Evolutionary conservation across 495 filamentous ascomycete genomes (phyloP).

Genomic region (Chaetomium cochliodes): DNA sequence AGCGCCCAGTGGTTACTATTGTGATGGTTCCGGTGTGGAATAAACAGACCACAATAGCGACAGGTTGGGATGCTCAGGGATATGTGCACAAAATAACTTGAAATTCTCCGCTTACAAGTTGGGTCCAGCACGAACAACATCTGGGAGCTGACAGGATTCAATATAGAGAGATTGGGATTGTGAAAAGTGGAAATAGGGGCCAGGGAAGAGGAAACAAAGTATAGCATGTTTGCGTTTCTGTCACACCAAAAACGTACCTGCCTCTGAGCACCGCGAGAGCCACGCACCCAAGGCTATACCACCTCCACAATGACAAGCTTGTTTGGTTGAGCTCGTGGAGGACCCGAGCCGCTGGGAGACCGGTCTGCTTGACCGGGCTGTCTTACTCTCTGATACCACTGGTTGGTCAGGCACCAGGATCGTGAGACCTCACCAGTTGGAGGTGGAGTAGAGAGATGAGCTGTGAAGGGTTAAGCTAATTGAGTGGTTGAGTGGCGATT

Average conservation of each 20-base stretch:
- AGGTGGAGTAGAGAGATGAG: not conserved
- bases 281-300: not conserved
- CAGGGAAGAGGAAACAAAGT: not conserved
- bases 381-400: constrained; percentile 12
- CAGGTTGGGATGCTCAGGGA: not conserved
- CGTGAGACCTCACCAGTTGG: constrained; percentile 16
- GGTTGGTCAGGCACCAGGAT: constrained; percentile 4
- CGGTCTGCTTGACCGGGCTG: constrained; percentile 5
- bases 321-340: not conserved
- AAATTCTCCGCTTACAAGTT: not conserved
- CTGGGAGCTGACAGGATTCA: too few relatives aligned
- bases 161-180: not conserved
- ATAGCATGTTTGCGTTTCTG: constrained; percentile 9
- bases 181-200: not conserved
- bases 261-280: not conserved
- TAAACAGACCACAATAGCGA: not conserved
- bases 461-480: not conserved
- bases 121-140: not conserved
- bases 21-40: not conserved
- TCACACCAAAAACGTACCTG: constrained; percentile 18
- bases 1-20: not conserved
- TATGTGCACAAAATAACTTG: not conserved
- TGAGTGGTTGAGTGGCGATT: not conserved
- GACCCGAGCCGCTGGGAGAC: not conserved
- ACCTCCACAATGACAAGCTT: not conserved